Evolutionary conservation across 108 stramenopile genomes (phyloP), one percentile per base, ranked within the genome.

Genomic region (Mediolabrus comicus): DNA sequence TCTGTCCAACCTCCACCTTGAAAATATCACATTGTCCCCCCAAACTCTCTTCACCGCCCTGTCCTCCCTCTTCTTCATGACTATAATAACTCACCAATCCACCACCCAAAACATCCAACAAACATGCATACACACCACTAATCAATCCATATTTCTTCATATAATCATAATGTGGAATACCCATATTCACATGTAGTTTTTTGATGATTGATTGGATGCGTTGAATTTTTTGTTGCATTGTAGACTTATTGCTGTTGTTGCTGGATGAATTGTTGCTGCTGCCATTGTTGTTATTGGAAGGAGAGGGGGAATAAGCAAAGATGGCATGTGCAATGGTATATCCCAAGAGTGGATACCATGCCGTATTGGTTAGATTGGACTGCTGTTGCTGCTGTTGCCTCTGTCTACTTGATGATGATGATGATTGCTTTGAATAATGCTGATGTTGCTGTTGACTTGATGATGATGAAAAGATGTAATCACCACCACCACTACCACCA

Each of bases 41-140:
- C 26, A 25, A 2, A 19, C n/a, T 26, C 17, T 43, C 29, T 28
- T 39, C 38, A 49, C 54, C 17, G 22, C 43, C 43, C 17, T 3
- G 3, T 16, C 60, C 65, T 14, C 43, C 19, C 19, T 31, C 63
- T 6, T 61, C 65, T 8, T 53, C 59, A 24, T 46, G 31, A 46
- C 67, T 67, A 56, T 22, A 55, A 38, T 67, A 62, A 28, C 63
- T 14, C 17, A 71, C 72, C 36, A 73, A 38, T 51, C 41, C 62
- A 7, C 69, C 79, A 17, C 67, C 79, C 72, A 80, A 59, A 7
- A 28, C 62, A 65, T 80, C 79, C 16, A 80, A 51, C 32, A 72
- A 22, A 60, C 69, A 80, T 13, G 72, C 79, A 25, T 35, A 54
- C 3, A 80, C 43, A 17, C 79, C 79, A 32, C 55, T 43, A 46